Evolutionary conservation across 1,139 yeast species (phyloP), one percentile per base, ranked within the genome.

Genomic region (Yamadazyma buinensis): DNA sequence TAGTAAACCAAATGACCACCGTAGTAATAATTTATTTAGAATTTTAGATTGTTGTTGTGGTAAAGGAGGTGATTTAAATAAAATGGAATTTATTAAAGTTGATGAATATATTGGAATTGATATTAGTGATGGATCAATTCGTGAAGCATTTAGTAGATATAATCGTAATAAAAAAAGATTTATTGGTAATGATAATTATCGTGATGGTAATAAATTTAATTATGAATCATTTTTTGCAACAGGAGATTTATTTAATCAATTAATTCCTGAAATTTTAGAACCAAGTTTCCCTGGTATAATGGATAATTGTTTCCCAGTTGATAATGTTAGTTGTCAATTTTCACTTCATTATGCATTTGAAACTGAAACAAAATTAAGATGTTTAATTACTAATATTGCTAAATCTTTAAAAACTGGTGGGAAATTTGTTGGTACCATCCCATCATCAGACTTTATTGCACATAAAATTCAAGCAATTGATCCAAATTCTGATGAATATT

Each of bases 301-400:
- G 23, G 79, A 77, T 31, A 77, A 83, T 15, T 71, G 81, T 29
- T 80, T 86, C 48, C 95, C 95, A 0, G 88, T 92, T 37, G 96
- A 92, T 57, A 67, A 82, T 12, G 97, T 90, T 1, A 80, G 95
- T 15, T 77, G 84, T 54, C 98, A 94, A 55, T 92, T 92, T 57
- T 85, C 96, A 34, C 64, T 92, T 57, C 99, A 92, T 57, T 92
- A 92, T 63, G 95, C 97, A 0, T 92, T 88, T 64, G 94, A 86
- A 48, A 72, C 83, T 3, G 97, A 90, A 54, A 77, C 72, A 26
- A 84, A 86, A 43, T 92, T 88, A 1, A 72, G 87, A 41, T 75
- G 72, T 29, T 64, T 92, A 47, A 63, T 92, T 37, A 71, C 74
- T 25, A 94, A 92, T 52, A 84, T 94, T 3, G 71, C 95, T 3